Conservation (phyloP, 2,329 filamentous ascomycete genomes). For the Xylariaceae sp. region DNA sequence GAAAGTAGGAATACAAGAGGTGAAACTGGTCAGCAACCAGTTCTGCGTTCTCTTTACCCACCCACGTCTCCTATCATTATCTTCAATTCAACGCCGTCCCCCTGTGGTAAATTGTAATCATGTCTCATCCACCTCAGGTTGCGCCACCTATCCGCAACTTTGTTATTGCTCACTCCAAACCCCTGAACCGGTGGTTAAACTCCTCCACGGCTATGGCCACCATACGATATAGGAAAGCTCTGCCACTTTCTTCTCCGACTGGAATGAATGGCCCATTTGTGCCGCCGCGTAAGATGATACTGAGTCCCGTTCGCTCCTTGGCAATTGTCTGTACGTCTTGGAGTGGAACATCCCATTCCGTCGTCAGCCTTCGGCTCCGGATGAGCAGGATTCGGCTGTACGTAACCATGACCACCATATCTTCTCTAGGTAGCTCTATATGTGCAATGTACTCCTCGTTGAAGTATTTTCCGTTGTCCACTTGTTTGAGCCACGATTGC, state of each 20-base stretch:
- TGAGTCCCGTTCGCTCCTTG: slow-evolving; percentile 94
- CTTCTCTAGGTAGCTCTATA: slow-evolving; percentile 86
- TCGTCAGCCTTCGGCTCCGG: slow-evolving; percentile 81
- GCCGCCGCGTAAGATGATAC: slow-evolving; percentile 85
- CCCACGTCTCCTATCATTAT: too few relatives aligned
- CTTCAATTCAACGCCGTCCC: too few relatives aligned
- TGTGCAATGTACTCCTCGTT: slow-evolving; percentile 97
- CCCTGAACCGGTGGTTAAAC: slow-evolving; percentile 68
- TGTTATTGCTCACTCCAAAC: slow-evolving; percentile 43
- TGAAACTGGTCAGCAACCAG: too few relatives aligned
- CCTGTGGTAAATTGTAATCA: too few relatives aligned
- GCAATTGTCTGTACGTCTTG: slow-evolving; percentile 97
- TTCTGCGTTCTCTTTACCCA: too few relatives aligned
- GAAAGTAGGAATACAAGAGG: too few relatives aligned
- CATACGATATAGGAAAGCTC: slow-evolving; percentile 70
- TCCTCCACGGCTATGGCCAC: slow-evolving; percentile 71
- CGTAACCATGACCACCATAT: slow-evolving; percentile 89
- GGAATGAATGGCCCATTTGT: slow-evolving; percentile 95
- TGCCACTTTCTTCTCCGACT: slow-evolving; percentile 81
- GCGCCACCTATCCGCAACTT: not conserved
- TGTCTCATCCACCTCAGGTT: too few relatives aligned
- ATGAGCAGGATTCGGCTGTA: slow-evolving; percentile 89
- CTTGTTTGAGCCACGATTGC: slow-evolving; percentile 98
- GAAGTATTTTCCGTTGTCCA: slow-evolving; percentile 97
- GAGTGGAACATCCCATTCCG: slow-evolving; percentile 94